Evolutionary conservation across 2,329 filamentous ascomycete genomes (phyloP).

Genomic region (Shiraia bambusicola): DNA sequence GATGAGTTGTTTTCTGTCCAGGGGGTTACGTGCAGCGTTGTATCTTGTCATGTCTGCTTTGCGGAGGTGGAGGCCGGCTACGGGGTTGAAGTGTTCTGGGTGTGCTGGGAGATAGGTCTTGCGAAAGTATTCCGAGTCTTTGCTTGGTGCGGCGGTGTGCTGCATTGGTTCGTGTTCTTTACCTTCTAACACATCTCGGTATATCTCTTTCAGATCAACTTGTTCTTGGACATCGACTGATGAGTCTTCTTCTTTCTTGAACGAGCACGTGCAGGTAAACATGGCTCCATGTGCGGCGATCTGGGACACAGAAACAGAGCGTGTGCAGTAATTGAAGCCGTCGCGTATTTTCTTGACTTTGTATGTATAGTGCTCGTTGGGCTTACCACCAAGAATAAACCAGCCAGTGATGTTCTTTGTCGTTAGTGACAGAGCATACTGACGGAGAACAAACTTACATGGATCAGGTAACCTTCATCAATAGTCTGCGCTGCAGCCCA

Average conservation of each 20-base stretch:
- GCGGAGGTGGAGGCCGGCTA: conserved; percentile 50
- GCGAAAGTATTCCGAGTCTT: conserved; percentile 28
- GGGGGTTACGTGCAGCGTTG: conserved; percentile 43
- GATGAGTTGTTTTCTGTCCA: conserved; percentile 41
- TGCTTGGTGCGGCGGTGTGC: conserved; percentile 21
- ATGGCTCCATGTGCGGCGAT: conserved; percentile 47
- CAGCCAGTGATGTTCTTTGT: conserved; percentile 54
- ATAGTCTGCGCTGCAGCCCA: conserved; percentile 60
- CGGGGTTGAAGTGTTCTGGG: conserved; percentile 43
- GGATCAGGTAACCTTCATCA: conserved; percentile 51
- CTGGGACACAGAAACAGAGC: conserved; percentile 56
- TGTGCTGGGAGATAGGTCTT: conserved; percentile 33
- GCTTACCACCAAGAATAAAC: conserved; percentile 53
- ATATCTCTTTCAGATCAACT: conserved; percentile 39
- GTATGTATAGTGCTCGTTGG: conserved; percentile 54
- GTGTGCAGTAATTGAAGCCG: conserved; percentile 55
- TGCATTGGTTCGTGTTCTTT: conserved; percentile 37
- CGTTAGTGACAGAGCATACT: neutral
- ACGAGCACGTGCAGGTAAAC: conserved; percentile 56
- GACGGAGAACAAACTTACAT: conserved; percentile 42
- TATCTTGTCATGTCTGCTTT: conserved; percentile 57
- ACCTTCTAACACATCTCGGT: conserved; percentile 35
- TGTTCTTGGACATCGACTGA: conserved; percentile 38
- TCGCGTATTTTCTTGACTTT: conserved; percentile 54
- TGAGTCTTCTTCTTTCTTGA: conserved; percentile 50